A percentile compares a stretch with the other conserved stretches of the same genome.
Evolutionary conservation across 805 yeast species (phyloP).

Genomic region (Zygoascus tannicola): DNA sequence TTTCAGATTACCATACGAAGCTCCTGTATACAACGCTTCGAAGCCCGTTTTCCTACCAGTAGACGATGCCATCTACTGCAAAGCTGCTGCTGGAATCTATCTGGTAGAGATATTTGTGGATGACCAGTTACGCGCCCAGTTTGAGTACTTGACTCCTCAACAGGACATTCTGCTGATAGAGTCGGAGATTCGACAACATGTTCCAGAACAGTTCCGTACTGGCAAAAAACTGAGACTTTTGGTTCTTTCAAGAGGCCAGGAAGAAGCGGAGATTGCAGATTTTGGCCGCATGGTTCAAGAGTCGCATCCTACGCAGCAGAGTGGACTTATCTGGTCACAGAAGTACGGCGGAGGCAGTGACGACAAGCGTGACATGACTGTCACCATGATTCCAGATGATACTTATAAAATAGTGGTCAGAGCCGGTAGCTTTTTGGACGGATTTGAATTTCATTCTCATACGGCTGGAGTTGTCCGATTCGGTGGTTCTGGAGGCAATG

Average conservation of each 20-base stretch:
- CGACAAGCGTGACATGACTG: slow-evolving; percentile 24
- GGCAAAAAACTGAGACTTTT: slow-evolving; percentile 36
- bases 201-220: slow-evolving; percentile 28
- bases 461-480: slow-evolving; percentile 22
- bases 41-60: slow-evolving; percentile 41
- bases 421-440: slow-evolving; percentile 76
- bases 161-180: slow-evolving; percentile 41
- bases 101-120: slow-evolving; percentile 61
- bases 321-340: slow-evolving; percentile 6
- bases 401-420: slow-evolving; percentile 52
- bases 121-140: slow-evolving; percentile 43
- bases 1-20: slow-evolving; percentile 61
- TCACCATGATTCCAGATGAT: slow-evolving; percentile 22
- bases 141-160: slow-evolving; percentile 59
- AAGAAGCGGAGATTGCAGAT: slow-evolving; percentile 44
- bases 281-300: slow-evolving; percentile 29
- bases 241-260: slow-evolving; percentile 51
- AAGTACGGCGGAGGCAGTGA: slow-evolving; percentile 16
- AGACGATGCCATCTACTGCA: slow-evolving; percentile 39
- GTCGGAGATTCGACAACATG: slow-evolving; percentile 34
- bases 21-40: slow-evolving; percentile 24
- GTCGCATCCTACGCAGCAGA: slow-evolving; percentile 4
- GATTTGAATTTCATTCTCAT: slow-evolving; percentile 46
- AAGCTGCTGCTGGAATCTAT: slow-evolving; percentile 59
- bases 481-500: slow-evolving; percentile 33